These are phyloP conservation scores for Metschnikowia drakensbergensis DNA, from an alignment of 805 yeast species.

Conservation along the genomic window DNA sequence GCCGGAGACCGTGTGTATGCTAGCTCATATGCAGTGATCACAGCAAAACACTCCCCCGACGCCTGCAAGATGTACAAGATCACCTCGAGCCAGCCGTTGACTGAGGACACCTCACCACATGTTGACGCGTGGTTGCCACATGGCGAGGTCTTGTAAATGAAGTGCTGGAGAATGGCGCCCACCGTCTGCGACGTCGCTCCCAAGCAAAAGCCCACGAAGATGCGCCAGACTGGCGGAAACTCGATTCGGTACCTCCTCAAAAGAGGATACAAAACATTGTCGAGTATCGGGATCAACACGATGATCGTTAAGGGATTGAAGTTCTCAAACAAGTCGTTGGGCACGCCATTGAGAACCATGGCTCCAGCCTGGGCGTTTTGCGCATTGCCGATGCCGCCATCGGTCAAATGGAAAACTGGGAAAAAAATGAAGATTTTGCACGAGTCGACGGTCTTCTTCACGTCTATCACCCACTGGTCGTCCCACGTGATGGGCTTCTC, in stretches of 20 bases:
- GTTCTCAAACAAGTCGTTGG: conserved; percentile 53
- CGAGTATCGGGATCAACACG: conserved; percentile 48
- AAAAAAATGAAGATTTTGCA: conserved; percentile 46
- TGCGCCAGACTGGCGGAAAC: conserved; percentile 38
- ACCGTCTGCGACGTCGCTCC: conserved; percentile 46
- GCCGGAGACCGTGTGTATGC: conserved; percentile 53
- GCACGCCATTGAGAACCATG: conserved; percentile 50
- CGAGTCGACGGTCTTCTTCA: conserved; percentile 40
- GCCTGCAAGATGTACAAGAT: conserved; percentile 43
- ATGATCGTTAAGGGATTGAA: conserved; percentile 55
- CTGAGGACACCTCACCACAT: conserved; percentile 30
- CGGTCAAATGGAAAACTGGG: conserved; percentile 38
- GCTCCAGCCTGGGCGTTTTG: conserved; percentile 54
- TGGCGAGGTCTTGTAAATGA: conserved; percentile 46
- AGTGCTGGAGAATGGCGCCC: conserved; percentile 49
- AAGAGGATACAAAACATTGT: conserved; percentile 44
- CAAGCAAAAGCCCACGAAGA: conserved; percentile 45
- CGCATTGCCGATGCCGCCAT: conserved; percentile 46
- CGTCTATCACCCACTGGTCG: conserved; percentile 47
- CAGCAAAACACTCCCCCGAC: conserved; percentile 51
- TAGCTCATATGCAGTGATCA: conserved; percentile 49
- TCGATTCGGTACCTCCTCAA: conserved; percentile 35
- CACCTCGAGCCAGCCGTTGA: conserved; percentile 30
- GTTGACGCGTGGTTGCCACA: conserved; percentile 47
- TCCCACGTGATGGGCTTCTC: conserved; percentile 29